Evolutionary conservation across 1,284 basidiomycete species (phyloP).

Genomic region (Neolentinus lepideus): DNA sequence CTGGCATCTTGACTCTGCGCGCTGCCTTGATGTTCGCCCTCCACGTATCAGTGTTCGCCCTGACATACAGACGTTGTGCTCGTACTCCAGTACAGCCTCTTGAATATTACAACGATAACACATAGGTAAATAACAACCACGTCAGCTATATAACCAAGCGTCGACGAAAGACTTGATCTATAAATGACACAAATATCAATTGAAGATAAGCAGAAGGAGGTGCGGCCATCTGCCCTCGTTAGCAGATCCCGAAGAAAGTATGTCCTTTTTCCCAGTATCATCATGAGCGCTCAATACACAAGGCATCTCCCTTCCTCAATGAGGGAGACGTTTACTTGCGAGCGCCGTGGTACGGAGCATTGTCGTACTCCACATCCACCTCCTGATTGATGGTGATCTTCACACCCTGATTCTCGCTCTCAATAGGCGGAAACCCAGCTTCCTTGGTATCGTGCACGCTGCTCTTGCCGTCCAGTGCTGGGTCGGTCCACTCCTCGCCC

Average conservation of each 20-base stretch:
- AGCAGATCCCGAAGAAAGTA: not conserved
- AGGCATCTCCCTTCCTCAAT: no score
- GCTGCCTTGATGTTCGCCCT: no score
- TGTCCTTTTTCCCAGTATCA: not conserved
- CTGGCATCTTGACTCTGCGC: no score
- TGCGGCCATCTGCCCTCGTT: not conserved
- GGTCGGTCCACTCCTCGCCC: slow-evolving; percentile 21
- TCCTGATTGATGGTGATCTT: slow-evolving; percentile 28
- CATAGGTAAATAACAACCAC: not conserved
- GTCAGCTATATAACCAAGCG: not conserved
- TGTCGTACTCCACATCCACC: slow-evolving; percentile 14
- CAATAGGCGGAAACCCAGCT: slow-evolving; percentile 26
- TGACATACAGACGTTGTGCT: no score
- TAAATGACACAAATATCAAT: not conserved
- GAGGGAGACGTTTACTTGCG: not conserved
- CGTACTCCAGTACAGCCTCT: no score
- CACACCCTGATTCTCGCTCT: slow-evolving; percentile 21
- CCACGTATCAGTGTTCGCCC: no score
- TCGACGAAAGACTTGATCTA: not conserved
- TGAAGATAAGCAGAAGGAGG: not conserved
- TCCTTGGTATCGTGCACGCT: slow-evolving; percentile 45
- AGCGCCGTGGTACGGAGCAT: not conserved
- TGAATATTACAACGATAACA: not conserved
- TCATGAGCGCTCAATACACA: not conserved
- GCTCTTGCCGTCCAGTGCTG: slow-evolving; percentile 44